phyloP scores from a whole-genome alignment of 2,329 filamentous ascomycete species.

The Cytospora schulzeri region DNA sequence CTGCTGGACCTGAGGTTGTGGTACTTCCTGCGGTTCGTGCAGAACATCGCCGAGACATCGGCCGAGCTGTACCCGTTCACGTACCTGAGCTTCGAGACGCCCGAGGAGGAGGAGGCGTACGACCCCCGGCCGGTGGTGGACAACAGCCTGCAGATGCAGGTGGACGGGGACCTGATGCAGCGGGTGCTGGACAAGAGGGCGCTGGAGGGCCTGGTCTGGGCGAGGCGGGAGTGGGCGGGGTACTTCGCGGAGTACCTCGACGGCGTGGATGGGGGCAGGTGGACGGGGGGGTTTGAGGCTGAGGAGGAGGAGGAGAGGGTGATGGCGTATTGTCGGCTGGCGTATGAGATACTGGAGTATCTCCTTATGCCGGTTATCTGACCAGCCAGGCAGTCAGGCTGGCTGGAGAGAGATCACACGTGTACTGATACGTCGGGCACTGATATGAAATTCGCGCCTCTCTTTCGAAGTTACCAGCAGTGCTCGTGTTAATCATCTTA shows the following conservation, averaged over 20 bases:
- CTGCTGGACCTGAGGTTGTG: constrained; percentile 65
- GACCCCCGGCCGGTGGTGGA: constrained; percentile 43
- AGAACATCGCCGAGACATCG: constrained; percentile 63
- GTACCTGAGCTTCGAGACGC: constrained; percentile 32
- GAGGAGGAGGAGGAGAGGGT: constrained; percentile 31
- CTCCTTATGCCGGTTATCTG: constrained; percentile 54
- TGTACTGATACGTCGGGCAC: neutral
- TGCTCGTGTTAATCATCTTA: neutral
- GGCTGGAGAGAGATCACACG: no score
- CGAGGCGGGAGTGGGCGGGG: constrained; percentile 36
- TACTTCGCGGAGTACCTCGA: constrained; percentile 53
- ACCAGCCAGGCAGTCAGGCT: neutral
- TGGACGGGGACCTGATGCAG: constrained; percentile 67
- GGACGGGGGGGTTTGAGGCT: constrained; percentile 41
- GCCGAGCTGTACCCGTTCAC: constrained; percentile 52
- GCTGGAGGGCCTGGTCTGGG: constrained; percentile 12
- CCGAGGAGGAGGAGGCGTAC: constrained; percentile 31
- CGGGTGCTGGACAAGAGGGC: constrained; percentile 52
- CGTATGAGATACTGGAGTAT: constrained; percentile 58
- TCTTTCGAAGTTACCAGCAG: neutral
- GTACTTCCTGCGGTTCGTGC: constrained; percentile 71
- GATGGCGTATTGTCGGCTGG: constrained; percentile 47
- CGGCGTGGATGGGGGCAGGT: constrained; percentile 48
- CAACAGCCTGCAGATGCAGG: constrained; percentile 55
- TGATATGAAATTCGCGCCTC: neutral